Conservation (phyloP, 495 filamentous ascomycete genomes). For the Friedmanniomyces endolithicus region DNA sequence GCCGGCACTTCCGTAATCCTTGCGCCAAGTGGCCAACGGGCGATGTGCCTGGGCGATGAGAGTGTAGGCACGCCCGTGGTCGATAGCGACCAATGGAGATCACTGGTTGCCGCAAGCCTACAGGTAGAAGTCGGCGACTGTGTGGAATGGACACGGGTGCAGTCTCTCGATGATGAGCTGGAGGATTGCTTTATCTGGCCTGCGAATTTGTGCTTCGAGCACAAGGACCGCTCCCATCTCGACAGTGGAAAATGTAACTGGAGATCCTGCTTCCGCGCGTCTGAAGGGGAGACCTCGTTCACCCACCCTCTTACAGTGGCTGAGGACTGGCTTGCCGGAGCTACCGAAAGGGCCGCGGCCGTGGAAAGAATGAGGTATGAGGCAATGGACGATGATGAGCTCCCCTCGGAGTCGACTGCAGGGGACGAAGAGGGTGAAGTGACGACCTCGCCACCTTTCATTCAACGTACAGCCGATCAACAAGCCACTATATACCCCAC, state of each 20-base stretch:
- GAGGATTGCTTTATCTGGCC: slow-evolving; percentile 3
- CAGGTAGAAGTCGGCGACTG: neutral
- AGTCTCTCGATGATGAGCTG: neutral
- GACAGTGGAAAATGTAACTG: neutral
- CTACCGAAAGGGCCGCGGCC: slow-evolving; percentile 31
- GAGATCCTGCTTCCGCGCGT: slow-evolving; percentile 21
- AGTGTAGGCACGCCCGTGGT: neutral
- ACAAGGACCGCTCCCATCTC: neutral
- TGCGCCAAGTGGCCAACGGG: neutral
- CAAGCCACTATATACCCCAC: slow-evolving; percentile 56
- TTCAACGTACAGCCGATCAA: slow-evolving; percentile 16
- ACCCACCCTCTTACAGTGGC: slow-evolving; percentile 54
- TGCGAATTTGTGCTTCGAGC: neutral
- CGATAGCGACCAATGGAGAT: neutral
- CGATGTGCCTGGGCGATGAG: neutral
- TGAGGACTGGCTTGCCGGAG: slow-evolving; percentile 51
- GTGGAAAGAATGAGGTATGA: neutral
- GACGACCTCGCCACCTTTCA: slow-evolving; percentile 17
- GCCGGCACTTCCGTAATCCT: neutral
- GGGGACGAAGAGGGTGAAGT: slow-evolving; percentile 22
- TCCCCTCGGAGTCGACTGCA: neutral
- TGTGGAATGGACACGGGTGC: neutral
- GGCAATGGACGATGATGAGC: neutral
- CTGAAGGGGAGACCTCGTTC: slow-evolving; percentile 9
- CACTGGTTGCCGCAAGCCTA: neutral